Evolutionary conservation across 2,329 filamentous ascomycete species (phyloP), one percentile per base, ranked within the genome.

Genomic region (Coniochaeta hoffmannii): DNA sequence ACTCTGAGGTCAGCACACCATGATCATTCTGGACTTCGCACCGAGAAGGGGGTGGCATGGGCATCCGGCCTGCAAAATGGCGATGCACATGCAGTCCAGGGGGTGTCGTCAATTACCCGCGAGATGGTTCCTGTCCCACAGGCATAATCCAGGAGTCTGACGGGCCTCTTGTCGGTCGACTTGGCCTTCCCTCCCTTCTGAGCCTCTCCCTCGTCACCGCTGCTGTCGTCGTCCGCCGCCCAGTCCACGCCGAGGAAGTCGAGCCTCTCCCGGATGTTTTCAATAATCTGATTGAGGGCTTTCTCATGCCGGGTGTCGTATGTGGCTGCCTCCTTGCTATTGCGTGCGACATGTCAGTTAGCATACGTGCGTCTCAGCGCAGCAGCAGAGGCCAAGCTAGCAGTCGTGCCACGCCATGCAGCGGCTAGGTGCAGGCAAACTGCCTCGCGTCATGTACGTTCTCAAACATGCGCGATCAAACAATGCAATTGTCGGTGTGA

Each of bases 61-160:
- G 8, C 10, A 12, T 41, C 3, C 36, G 17, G 36, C 36, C n/a
- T 57, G 53, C 19, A 12, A 15, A 4, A 9, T 7, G 14, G 19
- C 14, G 1, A 28, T 31, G 24, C 32, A 19, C 24, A 31, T 53
- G 32, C 8, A 30, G 32, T 36, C 17, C 50, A 38, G 50, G 22
- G 31, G 14, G 12, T 2, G 6, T 34, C 70, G n/a, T n/a, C n/a
- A n/a, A 76, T 61, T 65, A 87, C 85, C 67, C 79, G 76, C 12
- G 86, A 86, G 59, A 89, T 74, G 55, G 82, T 69, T 2, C 87
- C 87, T 6, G 86, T 85, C 9, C 88, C 88, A 65, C 88, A 91
- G 15, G 88, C 88, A 68, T 91, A 92, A 66, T 92, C 88, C 1
- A 91, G 73, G 19, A 90, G 69, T 49, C 78, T 77, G 41, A 83